Base-by-base conservation (phyloP, 768 basidiomycete species). In the Antrodiella citrinella region DNA sequence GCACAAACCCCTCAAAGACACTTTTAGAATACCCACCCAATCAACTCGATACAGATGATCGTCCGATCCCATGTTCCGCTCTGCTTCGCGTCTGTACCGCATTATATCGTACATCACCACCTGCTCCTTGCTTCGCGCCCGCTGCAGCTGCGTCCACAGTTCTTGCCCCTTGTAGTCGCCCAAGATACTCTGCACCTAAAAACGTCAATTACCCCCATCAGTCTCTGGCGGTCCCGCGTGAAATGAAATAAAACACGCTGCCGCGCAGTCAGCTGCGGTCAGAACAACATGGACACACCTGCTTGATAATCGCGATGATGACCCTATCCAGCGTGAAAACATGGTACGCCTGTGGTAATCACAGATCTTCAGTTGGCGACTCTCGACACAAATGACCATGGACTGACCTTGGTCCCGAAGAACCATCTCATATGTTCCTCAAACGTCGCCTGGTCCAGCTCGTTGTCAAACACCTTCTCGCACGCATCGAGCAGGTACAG, bases 361-460 rank as follows among this genome's bases (percentile, higher is more conserved):
- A 47, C 48, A 18, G 15, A 3, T 10, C 2, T 22, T 57, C 62
- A 13, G 59, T 62, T 57, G 73, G 68, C 65, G 65, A 65, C 25
- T 38, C 23, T 25, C 44, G 24, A 43, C 21, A 22, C 18, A n/a
- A n/a, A 40, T 48, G 19, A 54, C 40, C 26, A n/a, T n/a, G n/a
- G n/a, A 50, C 59, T 10, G 45, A 86, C 86, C 77, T 84, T 85
- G 53, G 82, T 91, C 25, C 90, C 88, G 70, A 91, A 93, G 69
- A 94, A 88, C 80, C 91, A 90, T 55, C 96, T 73, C 81, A 97
- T 82, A 61, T 91, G 90, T 64, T 98, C 96, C 65, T 98, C 95
- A 59, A 93, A 98, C 19, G 83, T 81, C n/a, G 77, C 69, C 62
- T 86, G 88, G 65, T 98, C 96, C 52, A 98, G 74, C 62, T 98